Conservation (phyloP, 2,329 filamentous ascomycete genomes). For the Teratosphaeria zuluensis region DNA sequence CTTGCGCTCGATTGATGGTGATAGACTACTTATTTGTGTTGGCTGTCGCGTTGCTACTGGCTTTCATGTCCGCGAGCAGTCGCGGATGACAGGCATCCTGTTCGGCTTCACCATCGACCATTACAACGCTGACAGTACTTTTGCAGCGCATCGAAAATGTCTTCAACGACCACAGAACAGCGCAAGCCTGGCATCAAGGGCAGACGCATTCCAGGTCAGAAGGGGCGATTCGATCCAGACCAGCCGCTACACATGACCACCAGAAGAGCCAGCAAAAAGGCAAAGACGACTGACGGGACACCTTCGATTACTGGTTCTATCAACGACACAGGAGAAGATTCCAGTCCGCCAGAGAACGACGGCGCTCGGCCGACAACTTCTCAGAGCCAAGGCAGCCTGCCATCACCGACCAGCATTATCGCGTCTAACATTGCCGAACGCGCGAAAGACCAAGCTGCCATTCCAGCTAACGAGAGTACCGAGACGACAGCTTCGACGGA, state of each 20-base stretch:
- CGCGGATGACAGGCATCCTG: not conserved
- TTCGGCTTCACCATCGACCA: not conserved
- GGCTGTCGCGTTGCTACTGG: not conserved
- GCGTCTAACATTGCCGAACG: not conserved
- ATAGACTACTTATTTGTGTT: not conserved
- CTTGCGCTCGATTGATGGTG: not conserved
- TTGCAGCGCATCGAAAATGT: slow-evolving; percentile 3
- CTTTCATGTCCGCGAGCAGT: not conserved
- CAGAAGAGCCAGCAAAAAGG: slow-evolving; percentile 20
- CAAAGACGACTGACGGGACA: slow-evolving; percentile 7
- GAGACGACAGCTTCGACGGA: not conserved
- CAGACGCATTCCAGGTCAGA: slow-evolving; percentile 11
- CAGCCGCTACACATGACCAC: slow-evolving; percentile 42
- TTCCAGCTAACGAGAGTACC: not conserved
- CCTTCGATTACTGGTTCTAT: slow-evolving; percentile 19
- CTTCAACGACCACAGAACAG: not conserved
- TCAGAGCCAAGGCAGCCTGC: slow-evolving; percentile 16
- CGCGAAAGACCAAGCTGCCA: not conserved
- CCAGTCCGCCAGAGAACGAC: slow-evolving; percentile 14
- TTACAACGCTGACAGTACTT: not conserved
- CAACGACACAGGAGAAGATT: slow-evolving; percentile 13
- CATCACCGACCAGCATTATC: slow-evolving; percentile 3
- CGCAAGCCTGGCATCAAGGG: slow-evolving; percentile 11
- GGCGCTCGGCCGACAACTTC: slow-evolving; percentile 14
- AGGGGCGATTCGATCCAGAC: slow-evolving; percentile 34